Conservation (phyloP, 306 rosid genomes). For the Herpetospermum pedunculosum region DNA sequence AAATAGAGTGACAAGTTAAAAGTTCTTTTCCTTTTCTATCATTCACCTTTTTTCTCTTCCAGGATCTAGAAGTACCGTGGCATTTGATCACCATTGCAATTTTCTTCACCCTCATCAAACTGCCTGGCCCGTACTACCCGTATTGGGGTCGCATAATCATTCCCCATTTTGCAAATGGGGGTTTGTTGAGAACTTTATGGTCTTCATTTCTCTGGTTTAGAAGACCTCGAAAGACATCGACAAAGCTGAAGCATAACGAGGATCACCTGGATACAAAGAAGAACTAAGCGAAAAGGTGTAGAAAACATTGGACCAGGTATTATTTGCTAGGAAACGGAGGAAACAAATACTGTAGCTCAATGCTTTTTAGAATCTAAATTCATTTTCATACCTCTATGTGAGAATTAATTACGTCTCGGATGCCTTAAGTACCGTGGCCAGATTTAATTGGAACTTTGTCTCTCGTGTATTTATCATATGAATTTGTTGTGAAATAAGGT, state of each 20-base stretch:
- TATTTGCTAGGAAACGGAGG: neutral
- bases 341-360: neutral
- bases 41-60: slow-evolving; percentile 13
- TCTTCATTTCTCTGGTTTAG: slow-evolving; percentile 22
- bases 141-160: slow-evolving; percentile 76
- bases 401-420: neutral
- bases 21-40: neutral
- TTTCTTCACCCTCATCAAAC: slow-evolving; percentile 67
- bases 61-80: slow-evolving; percentile 91
- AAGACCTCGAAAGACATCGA: slow-evolving; percentile 17
- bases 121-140: slow-evolving; percentile 86
- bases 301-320: slow-evolving; percentile 19
- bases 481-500: neutral
- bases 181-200: slow-evolving; percentile 27
- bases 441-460: neutral
- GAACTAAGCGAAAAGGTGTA: neutral
- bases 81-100: slow-evolving; percentile 65
- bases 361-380: neutral
- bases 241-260: slow-evolving; percentile 4
- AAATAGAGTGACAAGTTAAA: neutral
- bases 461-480: neutral
- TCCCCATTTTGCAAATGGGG: slow-evolving; percentile 67
- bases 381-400: neutral
- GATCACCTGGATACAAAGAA: slow-evolving; percentile 7
- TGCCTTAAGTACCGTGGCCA: neutral